Evolutionary conservation across 1,284 basidiomycete genomes (phyloP).

Genomic region (Cutaneotrichosporon mucoides): DNA sequence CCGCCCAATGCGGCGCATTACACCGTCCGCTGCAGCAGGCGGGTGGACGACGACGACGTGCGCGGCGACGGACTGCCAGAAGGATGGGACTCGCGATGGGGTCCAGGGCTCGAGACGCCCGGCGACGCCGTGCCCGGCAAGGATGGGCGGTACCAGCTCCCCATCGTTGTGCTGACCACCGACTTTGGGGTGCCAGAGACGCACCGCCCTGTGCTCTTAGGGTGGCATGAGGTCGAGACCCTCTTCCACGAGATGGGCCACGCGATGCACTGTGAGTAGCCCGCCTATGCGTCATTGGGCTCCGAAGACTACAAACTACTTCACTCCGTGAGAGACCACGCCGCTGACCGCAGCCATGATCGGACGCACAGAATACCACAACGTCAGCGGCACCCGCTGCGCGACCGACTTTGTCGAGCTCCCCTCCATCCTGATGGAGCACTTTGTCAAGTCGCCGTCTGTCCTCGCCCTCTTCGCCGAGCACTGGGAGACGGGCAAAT

Average conservation of each 20-base stretch:
- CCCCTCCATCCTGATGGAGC: constrained; percentile 98
- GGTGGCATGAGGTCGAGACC: constrained; percentile 93
- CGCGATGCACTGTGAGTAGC: constrained; percentile 96
- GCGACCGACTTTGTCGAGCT: constrained; percentile 98
- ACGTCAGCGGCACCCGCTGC: constrained; percentile 96
- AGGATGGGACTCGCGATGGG: constrained; percentile 39
- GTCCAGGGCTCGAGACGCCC: constrained; percentile 39
- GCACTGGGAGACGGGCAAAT: constrained; percentile 60
- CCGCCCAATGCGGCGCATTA: constrained; percentile 92
- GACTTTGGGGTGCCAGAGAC: constrained; percentile 68
- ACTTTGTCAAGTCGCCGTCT: constrained; percentile 75
- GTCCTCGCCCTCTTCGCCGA: constrained; percentile 74
- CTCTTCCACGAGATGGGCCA: constrained; percentile 99
- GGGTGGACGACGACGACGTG: constrained; percentile 85
- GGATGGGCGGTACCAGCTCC: constrained; percentile 75
- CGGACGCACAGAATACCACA: constrained; percentile 94
- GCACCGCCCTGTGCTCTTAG: constrained; percentile 65
- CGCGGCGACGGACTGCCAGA: constrained; percentile 55
- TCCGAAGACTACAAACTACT: too few relatives aligned
- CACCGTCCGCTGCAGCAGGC: constrained; percentile 88
- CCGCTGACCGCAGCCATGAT: constrained; percentile 68
- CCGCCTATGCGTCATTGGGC: too few relatives aligned
- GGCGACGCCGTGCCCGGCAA: constrained; percentile 51
- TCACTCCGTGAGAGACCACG: too few relatives aligned
- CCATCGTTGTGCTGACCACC: constrained; percentile 85